Base-by-base conservation (phyloP, 805 yeast species). In the Starmerella kuoi region DNA sequence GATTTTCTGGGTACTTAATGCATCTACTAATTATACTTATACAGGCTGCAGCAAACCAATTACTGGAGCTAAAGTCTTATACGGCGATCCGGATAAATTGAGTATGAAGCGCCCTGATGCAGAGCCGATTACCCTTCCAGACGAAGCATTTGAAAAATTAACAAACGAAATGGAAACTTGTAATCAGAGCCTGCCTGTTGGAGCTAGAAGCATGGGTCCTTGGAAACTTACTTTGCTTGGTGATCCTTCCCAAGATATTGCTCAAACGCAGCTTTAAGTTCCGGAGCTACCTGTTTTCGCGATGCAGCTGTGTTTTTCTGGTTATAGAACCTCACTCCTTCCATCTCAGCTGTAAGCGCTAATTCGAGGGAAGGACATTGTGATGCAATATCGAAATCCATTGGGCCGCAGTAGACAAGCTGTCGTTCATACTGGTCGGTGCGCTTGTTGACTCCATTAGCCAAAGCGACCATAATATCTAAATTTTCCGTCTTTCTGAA, bases 271-370 rank as follows among this genome's bases (percentile, higher is more conserved):
- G 28, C 9, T n/a, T 61, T 51, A 26, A 72, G 41, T 12, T 66
- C 55, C 1, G 96, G 96, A 4, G 83, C 94, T 11, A 86, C 83
- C 57, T 82, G 93, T 57, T 87, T 87, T 53, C 96, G 70, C 27
- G 91, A 80, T 1, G 88, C 87, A 6, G 62, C 58, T 12, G 69
- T 53, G 46, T 79, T 75, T 48, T 67, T 68, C 55, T 79, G 80
- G 48, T 62, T 56, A 43, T 61, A 72, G 33, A 49, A 45, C 18
- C 44, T 39, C n/a, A 55, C 52, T 3, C 38, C 40, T 30, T 44
- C 38, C 9, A 31, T 37, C 18, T 42, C 47, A 21, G 32, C 26
- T 14, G 25, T 18, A 31, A 40, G 26, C 17, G 37, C 41, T 18
- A 50, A 47, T 14, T 50, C 41, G 8, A 53, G 35, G 22, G 40